Evolutionary conservation across 2,329 filamentous ascomycete genomes (phyloP).

Genomic region (Penicillium fuscoglaucum): DNA sequence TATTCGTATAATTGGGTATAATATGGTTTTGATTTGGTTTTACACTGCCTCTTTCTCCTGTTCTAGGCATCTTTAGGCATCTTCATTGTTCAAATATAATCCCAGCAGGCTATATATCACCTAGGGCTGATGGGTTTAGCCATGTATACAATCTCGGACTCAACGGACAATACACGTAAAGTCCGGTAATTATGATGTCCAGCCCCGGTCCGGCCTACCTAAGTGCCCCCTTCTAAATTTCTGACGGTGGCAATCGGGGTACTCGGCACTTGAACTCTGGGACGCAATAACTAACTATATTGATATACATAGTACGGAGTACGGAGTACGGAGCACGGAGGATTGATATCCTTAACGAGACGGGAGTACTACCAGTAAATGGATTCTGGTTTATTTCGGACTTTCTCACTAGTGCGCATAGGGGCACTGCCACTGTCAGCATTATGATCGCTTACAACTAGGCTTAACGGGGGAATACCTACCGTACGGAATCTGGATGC

Average conservation of each 20-base stretch:
- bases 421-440: slow-evolving; percentile 5
- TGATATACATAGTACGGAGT: background rate
- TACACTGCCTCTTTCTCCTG: background rate
- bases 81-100: background rate
- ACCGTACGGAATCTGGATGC: background rate
- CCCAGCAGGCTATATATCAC: background rate
- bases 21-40: background rate
- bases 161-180: slow-evolving; percentile 10
- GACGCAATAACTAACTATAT: background rate
- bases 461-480: background rate
- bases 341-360: background rate
- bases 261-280: slow-evolving; percentile 8
- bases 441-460: background rate
- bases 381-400: background rate
- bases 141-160: slow-evolving; percentile 1
- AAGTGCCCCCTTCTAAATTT: slow-evolving; percentile 20
- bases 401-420: background rate
- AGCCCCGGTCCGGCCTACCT: slow-evolving; percentile 12
- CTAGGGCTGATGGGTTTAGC: slow-evolving; percentile 1
- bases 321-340: background rate
- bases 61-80: background rate
- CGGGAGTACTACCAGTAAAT: background rate
- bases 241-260: slow-evolving; percentile 22
- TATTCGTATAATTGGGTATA: background rate
- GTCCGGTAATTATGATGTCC: slow-evolving; percentile 18